Percentiles rank a stretch among this genome's conserved stretches.
These are phyloP conservation scores for Carex cristatella DNA, from an alignment of 176 grass and related monocot species.

Conservation along the genomic window DNA sequence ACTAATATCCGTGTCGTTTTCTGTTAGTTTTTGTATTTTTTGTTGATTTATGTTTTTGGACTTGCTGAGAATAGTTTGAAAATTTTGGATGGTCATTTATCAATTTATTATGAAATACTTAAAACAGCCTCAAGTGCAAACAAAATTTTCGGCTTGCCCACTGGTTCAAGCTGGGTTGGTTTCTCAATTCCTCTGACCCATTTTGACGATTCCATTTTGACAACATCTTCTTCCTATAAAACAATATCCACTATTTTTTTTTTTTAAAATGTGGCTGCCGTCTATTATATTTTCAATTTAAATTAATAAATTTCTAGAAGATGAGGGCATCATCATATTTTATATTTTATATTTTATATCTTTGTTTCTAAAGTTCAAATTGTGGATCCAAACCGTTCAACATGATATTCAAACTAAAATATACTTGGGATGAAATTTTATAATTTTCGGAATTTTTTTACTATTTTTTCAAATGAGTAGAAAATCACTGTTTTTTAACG, in stretches of 20 bases:
- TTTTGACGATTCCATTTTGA: not conserved
- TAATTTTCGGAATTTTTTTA: too few species aligned
- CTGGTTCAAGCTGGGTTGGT: not conserved
- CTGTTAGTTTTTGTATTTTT: too few species aligned
- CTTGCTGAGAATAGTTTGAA: not conserved
- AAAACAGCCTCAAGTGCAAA: conserved; percentile 9
- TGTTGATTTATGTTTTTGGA: not conserved
- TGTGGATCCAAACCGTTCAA: too few species aligned
- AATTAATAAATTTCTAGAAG: not conserved
- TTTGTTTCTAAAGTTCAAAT: too few species aligned
- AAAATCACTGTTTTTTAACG: too few species aligned
- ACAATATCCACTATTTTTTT: not conserved
- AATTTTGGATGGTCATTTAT: not conserved
- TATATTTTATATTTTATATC: too few species aligned
- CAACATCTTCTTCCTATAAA: not conserved
- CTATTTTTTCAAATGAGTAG: too few species aligned
- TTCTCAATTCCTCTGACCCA: not conserved
- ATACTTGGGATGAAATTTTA: too few species aligned
- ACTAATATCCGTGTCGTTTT: too few species aligned
- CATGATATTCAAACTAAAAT: too few species aligned
- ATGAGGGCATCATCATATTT: too few species aligned
- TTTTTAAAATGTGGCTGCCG: not conserved
- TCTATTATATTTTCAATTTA: not conserved
- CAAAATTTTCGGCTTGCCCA: not conserved
- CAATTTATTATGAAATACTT: not conserved